Conservation (phyloP, 768 basidiomycete species). For the Kwoniella bestiolae region DNA sequence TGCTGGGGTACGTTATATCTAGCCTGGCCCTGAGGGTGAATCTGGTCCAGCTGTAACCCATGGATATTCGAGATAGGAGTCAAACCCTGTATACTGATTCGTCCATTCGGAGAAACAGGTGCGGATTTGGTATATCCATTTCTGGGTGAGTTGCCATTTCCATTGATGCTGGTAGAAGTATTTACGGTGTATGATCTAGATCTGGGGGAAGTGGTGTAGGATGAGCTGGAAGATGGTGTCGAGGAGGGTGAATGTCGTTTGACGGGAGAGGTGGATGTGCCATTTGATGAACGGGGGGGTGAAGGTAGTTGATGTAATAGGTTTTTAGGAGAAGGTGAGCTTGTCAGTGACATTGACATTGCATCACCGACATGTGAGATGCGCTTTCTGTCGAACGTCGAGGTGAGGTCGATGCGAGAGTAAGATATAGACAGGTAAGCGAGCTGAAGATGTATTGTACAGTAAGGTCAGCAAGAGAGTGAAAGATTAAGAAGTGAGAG, state of each 20-base stretch:
- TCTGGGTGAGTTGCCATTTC: neutral
- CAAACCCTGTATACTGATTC: slow-evolving; percentile 1
- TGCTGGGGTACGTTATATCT: neutral
- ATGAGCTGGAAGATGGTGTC: neutral
- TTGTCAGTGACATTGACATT: slow-evolving; percentile 14
- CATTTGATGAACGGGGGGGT: neutral
- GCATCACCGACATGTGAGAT: neutral
- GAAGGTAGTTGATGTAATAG: too few relatives aligned
- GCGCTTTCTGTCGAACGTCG: too few relatives aligned
- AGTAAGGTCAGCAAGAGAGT: too few relatives aligned
- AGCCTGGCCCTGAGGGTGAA: neutral
- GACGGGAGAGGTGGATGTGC: neutral
- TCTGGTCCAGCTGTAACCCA: slow-evolving; percentile 5
- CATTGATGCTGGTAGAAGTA: neutral
- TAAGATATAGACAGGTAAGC: neutral
- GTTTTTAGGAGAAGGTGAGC: slow-evolving; percentile 5
- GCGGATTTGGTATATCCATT: slow-evolving; percentile 17
- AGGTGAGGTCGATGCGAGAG: neutral
- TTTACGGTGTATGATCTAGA: neutral
- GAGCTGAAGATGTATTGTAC: too few relatives aligned
- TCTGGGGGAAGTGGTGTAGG: slow-evolving; percentile 1
- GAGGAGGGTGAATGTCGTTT: neutral
- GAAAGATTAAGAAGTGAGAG: too few relatives aligned
- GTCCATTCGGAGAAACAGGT: slow-evolving; percentile 18
- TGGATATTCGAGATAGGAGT: slow-evolving; percentile 11